Base-by-base conservation (phyloP, 2,329 filamentous ascomycete species). In the Exutisphaerella laricina region DNA sequence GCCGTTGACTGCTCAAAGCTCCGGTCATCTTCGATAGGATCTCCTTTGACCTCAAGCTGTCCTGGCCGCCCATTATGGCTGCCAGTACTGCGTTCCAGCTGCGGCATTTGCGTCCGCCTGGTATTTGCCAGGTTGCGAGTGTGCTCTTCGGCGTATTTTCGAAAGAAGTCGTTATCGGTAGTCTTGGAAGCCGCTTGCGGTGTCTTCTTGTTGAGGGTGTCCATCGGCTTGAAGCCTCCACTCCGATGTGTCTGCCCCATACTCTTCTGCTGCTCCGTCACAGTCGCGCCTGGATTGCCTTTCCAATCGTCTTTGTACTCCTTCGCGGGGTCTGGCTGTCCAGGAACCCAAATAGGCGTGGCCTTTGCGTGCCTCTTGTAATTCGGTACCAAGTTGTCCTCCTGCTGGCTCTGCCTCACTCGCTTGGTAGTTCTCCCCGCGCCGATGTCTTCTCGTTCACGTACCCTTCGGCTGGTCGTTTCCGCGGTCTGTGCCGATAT, bases 111-210 rank as follows among this genome's bases (percentile, higher is more conserved):
- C n/a, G n/a, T n/a, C n/a, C n/a, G n/a, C n/a, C n/a, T n/a, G n/a
- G n/a, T n/a, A n/a, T n/a, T n/a, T n/a, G n/a, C n/a, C n/a, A n/a
- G n/a, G n/a, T n/a, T n/a, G n/a, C n/a, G n/a, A n/a, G n/a, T n/a
- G n/a, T n/a, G n/a, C n/a, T n/a, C n/a, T n/a, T 23, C 7, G 18
- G 9, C 3, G 20, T 20, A 35, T 13, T 21, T 3, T 23, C 12
- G 4, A 7, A 12, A 20, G 23, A 35, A 4, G 14, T 21, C 26
- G 5, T 21, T 35, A 8, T 12, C 9, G 18, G 46, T 16, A 23
- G 17, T 7, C 46, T 42, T 45, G 37, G 35, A 35, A 2, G 39
- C 32, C 22, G 43, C 30, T 34, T 51, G 49, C 20, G 33, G 26
- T 26, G 46, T 25, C 18, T 12, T 8, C 8, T 42, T 26, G 28